phyloP scores from a whole-genome alignment of 352 stramenopile genomes.

The Globisporangium irregulare region DNA sequence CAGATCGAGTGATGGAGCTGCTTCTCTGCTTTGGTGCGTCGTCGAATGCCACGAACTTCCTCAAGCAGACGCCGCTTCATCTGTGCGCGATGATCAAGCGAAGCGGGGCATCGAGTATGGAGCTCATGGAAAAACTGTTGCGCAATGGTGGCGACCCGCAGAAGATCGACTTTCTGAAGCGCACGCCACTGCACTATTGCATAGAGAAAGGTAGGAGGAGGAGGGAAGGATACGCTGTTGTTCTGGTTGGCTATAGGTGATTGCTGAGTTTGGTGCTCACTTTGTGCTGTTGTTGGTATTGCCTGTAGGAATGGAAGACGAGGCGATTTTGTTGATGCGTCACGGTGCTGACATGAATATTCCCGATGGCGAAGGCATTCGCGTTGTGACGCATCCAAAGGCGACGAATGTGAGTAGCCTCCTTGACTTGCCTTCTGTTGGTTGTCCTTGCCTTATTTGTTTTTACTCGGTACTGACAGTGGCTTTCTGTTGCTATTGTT shows the following conservation, averaged over 20 bases:
- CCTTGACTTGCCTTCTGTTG: background rate
- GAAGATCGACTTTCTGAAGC: slow-evolving; percentile 66
- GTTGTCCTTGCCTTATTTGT: background rate
- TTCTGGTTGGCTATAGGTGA: background rate
- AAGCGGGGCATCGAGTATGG: slow-evolving; percentile 29
- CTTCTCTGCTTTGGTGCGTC: slow-evolving; percentile 68
- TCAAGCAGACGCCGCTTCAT: slow-evolving; percentile 75
- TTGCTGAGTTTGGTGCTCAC: slow-evolving; percentile 9
- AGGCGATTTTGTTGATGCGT: slow-evolving; percentile 56
- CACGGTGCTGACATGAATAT: slow-evolving; percentile 71
- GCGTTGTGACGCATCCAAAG: slow-evolving; percentile 55
- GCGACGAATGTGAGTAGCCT: slow-evolving; percentile 49
- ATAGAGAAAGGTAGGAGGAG: slow-evolving; percentile 64
- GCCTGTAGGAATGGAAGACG: slow-evolving; percentile 53
- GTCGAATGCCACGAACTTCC: slow-evolving; percentile 55
- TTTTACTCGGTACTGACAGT: background rate
- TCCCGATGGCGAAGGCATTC: slow-evolving; percentile 50
- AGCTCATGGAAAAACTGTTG: slow-evolving; percentile 64
- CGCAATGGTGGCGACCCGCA: slow-evolving; percentile 51
- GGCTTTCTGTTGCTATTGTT: slow-evolving; percentile 6
- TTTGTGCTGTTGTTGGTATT: background rate
- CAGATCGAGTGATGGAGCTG: slow-evolving; percentile 64
- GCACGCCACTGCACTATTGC: slow-evolving; percentile 70
- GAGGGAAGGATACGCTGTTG: background rate
- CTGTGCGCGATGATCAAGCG: slow-evolving; percentile 71